Evolutionary conservation across 1,284 basidiomycete species (phyloP).

Genomic region (Trametes pubescens): DNA sequence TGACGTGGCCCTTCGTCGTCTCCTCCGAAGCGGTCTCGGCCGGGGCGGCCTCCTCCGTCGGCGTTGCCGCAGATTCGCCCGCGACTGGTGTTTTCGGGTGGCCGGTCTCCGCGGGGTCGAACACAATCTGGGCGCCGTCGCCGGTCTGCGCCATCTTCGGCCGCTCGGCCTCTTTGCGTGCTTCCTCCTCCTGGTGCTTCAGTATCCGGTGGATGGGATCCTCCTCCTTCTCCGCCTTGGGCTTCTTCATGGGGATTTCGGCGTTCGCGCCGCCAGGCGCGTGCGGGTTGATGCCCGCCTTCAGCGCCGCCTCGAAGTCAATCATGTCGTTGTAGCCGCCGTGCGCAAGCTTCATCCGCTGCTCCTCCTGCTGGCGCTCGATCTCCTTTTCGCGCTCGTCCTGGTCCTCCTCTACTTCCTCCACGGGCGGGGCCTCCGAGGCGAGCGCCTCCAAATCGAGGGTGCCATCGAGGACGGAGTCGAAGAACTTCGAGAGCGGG

Average conservation of each 20-base stretch:
- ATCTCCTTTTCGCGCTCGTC: slow-evolving; percentile 56
- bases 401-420: slow-evolving; percentile 47
- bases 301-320: slow-evolving; percentile 60
- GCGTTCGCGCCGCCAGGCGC: slow-evolving; percentile 55
- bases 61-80: slow-evolving; percentile 25
- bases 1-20: slow-evolving; percentile 24
- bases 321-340: slow-evolving; percentile 58
- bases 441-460: slow-evolving; percentile 57
- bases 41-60: slow-evolving; percentile 9
- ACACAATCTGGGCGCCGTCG: slow-evolving; percentile 40
- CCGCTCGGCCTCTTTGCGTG: slow-evolving; percentile 36
- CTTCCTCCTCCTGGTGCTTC: slow-evolving; percentile 42
- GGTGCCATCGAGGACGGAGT: slow-evolving; percentile 70
- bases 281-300: slow-evolving; percentile 52
- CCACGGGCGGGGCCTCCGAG: slow-evolving; percentile 43
- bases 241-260: slow-evolving; percentile 32
- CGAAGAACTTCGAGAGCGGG: slow-evolving; percentile 72
- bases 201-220: slow-evolving; percentile 42
- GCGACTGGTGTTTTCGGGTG: slow-evolving; percentile 39
- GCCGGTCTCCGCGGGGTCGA: slow-evolving; percentile 36
- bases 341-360: slow-evolving; percentile 59
- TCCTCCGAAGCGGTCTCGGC: slow-evolving; percentile 11
- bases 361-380: slow-evolving; percentile 58
- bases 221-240: slow-evolving; percentile 37
- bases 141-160: slow-evolving; percentile 44